Conservation (phyloP, 2,329 filamentous ascomycete species). For the Penicillium sp. region DNA sequence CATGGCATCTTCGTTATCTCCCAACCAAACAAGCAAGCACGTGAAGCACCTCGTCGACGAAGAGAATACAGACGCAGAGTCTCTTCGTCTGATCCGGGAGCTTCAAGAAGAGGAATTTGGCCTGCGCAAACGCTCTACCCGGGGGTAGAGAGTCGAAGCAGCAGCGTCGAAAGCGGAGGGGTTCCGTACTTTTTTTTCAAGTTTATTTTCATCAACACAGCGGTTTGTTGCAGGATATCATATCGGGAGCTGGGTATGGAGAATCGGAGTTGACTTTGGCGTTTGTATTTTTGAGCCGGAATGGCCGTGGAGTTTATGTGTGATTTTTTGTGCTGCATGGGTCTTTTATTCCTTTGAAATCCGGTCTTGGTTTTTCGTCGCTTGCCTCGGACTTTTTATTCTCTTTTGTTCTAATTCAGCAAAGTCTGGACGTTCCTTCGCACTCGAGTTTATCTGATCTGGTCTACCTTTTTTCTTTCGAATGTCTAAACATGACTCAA, state of each 20-base stretch:
- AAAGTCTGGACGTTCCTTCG: constrained; percentile 1
- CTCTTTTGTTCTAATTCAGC: constrained; percentile 10
- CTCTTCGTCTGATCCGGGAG: constrained; percentile 42
- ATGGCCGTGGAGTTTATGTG: neutral
- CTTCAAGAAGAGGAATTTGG: constrained; percentile 45
- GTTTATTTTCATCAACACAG: constrained; percentile 12
- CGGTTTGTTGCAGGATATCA: constrained; percentile 18
- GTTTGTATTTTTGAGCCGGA: constrained; percentile 2
- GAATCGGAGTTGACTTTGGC: constrained; percentile 18
- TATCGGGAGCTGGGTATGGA: constrained; percentile 12
- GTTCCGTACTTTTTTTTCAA: constrained; percentile 9
- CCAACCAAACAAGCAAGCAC: constrained; percentile 27
- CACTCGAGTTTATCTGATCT: neutral
- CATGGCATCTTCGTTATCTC: constrained; percentile 23
- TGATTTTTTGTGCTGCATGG: constrained; percentile 7
- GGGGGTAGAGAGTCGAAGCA: constrained; percentile 5
- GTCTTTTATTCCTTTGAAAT: constrained; percentile 1
- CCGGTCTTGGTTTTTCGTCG: neutral
- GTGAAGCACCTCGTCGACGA: constrained; percentile 27
- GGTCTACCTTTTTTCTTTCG: neutral
- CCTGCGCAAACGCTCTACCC: constrained; percentile 32
- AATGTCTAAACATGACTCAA: neutral
- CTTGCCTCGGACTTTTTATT: neutral
- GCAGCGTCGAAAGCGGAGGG: constrained; percentile 1
- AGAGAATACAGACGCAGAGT: constrained; percentile 39